These are phyloP conservation scores for Platanus orientalis DNA, from an alignment of 164 flowering plant genomes.

Conservation along the genomic window DNA sequence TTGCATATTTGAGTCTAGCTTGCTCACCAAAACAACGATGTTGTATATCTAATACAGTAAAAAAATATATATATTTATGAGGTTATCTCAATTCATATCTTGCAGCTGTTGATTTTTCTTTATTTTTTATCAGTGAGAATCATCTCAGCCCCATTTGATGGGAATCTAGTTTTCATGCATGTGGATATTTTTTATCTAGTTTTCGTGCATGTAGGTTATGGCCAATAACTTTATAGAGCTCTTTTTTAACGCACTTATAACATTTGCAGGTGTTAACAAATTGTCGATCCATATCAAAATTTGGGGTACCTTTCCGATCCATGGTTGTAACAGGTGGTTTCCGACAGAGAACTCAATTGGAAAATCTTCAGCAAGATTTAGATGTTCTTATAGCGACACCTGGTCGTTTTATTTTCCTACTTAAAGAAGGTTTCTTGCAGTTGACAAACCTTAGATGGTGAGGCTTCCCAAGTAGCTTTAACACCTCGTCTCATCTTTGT, in stretches of 20 bases:
- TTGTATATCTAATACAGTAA: too few species aligned
- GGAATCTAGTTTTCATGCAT: too few species aligned
- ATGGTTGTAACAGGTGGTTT: slow-evolving; percentile 97
- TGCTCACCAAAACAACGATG: too few species aligned
- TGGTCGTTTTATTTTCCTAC: slow-evolving; percentile 77
- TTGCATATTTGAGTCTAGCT: too few species aligned
- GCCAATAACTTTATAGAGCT: neutral
- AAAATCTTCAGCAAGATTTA: slow-evolving; percentile 66
- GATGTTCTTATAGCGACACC: slow-evolving; percentile 95
- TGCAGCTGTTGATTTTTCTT: too few species aligned
- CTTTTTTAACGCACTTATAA: neutral
- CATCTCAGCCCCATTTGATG: too few species aligned
- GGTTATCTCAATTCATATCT: too few species aligned
- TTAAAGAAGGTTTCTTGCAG: slow-evolving; percentile 75
- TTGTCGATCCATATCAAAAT: slow-evolving; percentile 79
- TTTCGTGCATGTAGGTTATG: neutral
- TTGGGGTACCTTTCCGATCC: slow-evolving; percentile 87
- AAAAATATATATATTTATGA: too few species aligned
- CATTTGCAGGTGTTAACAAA: slow-evolving; percentile 64
- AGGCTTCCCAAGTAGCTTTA: slow-evolving; percentile 7
- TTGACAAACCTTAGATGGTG: slow-evolving; percentile 77
- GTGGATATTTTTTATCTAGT: too few species aligned
- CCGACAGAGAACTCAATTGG: slow-evolving; percentile 79
- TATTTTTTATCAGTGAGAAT: too few species aligned
- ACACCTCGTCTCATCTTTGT: neutral